Conservation (phyloP, 1,284 basidiomycete genomes). For the Cutaneotrichosporon sp. region DNA sequence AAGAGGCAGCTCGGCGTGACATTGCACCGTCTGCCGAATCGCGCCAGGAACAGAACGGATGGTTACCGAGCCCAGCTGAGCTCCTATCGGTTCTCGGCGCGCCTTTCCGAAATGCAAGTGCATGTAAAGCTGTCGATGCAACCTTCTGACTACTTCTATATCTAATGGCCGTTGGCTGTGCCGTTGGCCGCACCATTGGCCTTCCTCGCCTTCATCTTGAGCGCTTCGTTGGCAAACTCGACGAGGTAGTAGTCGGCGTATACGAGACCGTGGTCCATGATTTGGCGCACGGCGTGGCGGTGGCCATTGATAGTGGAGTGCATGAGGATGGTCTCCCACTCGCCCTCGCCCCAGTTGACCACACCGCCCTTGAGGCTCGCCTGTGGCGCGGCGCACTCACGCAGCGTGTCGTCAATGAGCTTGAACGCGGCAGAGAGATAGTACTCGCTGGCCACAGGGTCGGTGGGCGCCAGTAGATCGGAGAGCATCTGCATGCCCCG, state of each 20-base stretch:
- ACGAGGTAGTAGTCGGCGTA: conserved; percentile 40
- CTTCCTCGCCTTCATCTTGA: conserved; percentile 19
- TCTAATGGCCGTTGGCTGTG: too few relatives aligned
- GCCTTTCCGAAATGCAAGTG: too few relatives aligned
- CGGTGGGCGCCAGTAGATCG: conserved; percentile 18
- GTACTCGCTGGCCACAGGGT: conserved; percentile 23
- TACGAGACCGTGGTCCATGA: conserved; percentile 28
- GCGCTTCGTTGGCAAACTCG: conserved; percentile 36
- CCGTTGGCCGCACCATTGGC: too few relatives aligned
- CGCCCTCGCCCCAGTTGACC: conserved; percentile 34
- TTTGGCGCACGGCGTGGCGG: conserved; percentile 12
- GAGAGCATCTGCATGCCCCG: conserved; percentile 34
- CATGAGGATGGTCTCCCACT: conserved; percentile 40
- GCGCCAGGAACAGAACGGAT: too few relatives aligned
- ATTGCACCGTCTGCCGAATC: too few relatives aligned
- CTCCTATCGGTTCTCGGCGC: too few relatives aligned
- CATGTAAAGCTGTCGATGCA: too few relatives aligned
- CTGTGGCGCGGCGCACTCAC: conserved; percentile 22
- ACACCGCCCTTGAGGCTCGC: conserved; percentile 22
- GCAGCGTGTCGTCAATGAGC: conserved; percentile 22
- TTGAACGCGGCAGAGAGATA: conserved; percentile 30
- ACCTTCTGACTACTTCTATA: too few relatives aligned
- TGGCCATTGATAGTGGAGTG: conserved; percentile 41
- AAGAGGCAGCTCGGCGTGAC: too few relatives aligned
- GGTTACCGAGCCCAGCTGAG: too few relatives aligned